Percentiles rank a stretch among this genome's conserved stretches.
phyloP scores from a whole-genome alignment of 495 filamentous ascomycete species.

The Penicillium samsonianum region DNA sequence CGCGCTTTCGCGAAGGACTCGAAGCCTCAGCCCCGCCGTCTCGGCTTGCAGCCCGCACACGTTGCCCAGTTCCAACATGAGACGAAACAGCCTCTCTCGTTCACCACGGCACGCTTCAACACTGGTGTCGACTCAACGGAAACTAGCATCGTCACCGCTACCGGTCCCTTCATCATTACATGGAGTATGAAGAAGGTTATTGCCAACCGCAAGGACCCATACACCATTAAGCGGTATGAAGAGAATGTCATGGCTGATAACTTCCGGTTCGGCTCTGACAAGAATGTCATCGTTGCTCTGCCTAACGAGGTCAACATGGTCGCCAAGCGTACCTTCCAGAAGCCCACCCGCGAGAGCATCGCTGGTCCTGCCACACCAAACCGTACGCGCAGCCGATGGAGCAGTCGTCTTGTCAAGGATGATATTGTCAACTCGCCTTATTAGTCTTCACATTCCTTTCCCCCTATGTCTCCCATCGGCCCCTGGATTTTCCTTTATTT shows the following conservation, averaged over 20 bases:
- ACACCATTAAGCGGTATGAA: slow-evolving; percentile 91
- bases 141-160: slow-evolving; percentile 94
- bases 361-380: slow-evolving; percentile 60
- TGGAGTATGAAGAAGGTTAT: slow-evolving; percentile 93
- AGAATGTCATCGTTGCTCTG: slow-evolving; percentile 95
- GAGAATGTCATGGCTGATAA: slow-evolving; percentile 99
- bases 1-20: slow-evolving; percentile 86
- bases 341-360: slow-evolving; percentile 91
- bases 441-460: slow-evolving; percentile 36
- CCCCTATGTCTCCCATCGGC: slow-evolving; percentile 8
- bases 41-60: slow-evolving; percentile 82
- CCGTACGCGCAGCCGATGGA: slow-evolving; percentile 47
- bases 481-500: slow-evolving; percentile 14
- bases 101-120: slow-evolving; percentile 93
- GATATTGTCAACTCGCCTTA: slow-evolving; percentile 88
- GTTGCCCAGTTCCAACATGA: slow-evolving; percentile 97
- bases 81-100: slow-evolving; percentile 79
- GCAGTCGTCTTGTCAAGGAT: slow-evolving; percentile 62
- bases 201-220: slow-evolving; percentile 76
- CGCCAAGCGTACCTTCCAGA: slow-evolving; percentile 76
- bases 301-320: slow-evolving; percentile 99
- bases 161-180: slow-evolving; percentile 94
- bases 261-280: slow-evolving; percentile 94
- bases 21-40: slow-evolving; percentile 90
- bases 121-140: slow-evolving; percentile 78